Evolutionary conservation across 306 rosid genomes (phyloP), one percentile per base, ranked within the genome.

Genomic region (Gleditsia sinensis): DNA sequence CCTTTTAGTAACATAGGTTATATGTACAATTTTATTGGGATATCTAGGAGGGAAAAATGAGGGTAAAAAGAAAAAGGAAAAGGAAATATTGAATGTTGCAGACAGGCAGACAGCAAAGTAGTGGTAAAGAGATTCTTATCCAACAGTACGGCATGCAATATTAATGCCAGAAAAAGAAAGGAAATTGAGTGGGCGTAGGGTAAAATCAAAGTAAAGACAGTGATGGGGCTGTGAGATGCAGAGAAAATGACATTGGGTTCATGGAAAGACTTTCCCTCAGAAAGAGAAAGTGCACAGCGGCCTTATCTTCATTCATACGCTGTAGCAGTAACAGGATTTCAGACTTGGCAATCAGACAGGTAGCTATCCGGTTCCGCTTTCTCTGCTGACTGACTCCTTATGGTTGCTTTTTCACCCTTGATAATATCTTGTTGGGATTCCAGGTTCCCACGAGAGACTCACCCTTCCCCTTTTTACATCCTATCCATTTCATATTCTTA

Each of bases 291-390:
- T 48, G 70, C 53, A 65, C 69, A 78, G 74, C 66, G 72, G 39
- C 78, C 80, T 81, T 83, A 79, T 80, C 63, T 60, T 81, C 87
- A 76, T 60, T 81, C 87, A 76, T 54, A 72, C 80, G 60, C 74
- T 77, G 37, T 40, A 46, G 72, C 81, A 64, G 68, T 74, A 64
- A 62, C 81, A 58, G 74, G 67, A 58, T 60, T 36, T 65, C 79
- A 72, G 83, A 75, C 82, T 16, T 33, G 66, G 25, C 39, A 42
- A 33, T 32, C 25, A 7, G 75, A 81, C 75, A 36, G 58, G 90
- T 83, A 83, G 83, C 84, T 81, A 83, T 84, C 89, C 48, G 33
- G 32, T 83, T 82, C 71, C 74, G 54, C 88, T 82, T 87, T 83
- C 77, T 81, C 80, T 85, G 76, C 75, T 81, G 82, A 89, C 84